Percentiles rank a stretch among this genome's conserved stretches.
These are phyloP conservation scores for Nakazawaea laoshanensis DNA, from an alignment of 805 yeast species.

Conservation along the genomic window DNA sequence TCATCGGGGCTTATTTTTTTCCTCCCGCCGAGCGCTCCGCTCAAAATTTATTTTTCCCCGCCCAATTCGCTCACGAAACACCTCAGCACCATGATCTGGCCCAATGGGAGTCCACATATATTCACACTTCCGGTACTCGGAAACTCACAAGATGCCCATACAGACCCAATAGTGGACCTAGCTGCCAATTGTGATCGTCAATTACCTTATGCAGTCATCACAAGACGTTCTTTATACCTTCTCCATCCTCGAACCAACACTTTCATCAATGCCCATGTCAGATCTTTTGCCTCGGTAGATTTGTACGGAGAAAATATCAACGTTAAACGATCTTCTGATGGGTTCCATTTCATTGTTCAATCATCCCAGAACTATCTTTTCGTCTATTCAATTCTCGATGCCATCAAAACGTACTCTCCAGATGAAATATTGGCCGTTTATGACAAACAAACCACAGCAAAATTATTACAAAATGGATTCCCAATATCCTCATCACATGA, in stretches of 20 bases:
- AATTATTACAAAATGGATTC: constrained; percentile 25
- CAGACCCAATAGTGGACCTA: constrained; percentile 25
- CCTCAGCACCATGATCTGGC: constrained; percentile 25
- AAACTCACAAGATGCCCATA: constrained; percentile 9
- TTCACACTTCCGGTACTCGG: constrained; percentile 16
- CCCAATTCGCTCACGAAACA: no score
- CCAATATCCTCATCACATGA: constrained; percentile 14
- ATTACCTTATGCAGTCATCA: constrained; percentile 9
- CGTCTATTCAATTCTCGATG: constrained; percentile 28
- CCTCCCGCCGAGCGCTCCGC: no score
- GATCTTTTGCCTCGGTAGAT: constrained; percentile 34
- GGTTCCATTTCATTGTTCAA: constrained; percentile 30
- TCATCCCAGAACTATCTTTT: constrained; percentile 31
- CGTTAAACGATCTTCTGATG: constrained; percentile 31
- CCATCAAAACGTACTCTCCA: background rate
- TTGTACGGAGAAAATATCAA: constrained; percentile 37
- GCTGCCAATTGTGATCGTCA: constrained; percentile 11
- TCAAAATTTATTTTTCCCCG: no score
- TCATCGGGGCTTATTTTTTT: no score
- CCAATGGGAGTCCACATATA: constrained; percentile 19
- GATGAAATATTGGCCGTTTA: constrained; percentile 23
- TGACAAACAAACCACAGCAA: constrained; percentile 15
- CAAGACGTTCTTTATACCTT: constrained; percentile 6
- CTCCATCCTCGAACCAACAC: constrained; percentile 24
- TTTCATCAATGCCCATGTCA: constrained; percentile 38